Evolutionary conservation across 2,329 filamentous ascomycete species (phyloP).

Genomic region (Fusarium sp.): DNA sequence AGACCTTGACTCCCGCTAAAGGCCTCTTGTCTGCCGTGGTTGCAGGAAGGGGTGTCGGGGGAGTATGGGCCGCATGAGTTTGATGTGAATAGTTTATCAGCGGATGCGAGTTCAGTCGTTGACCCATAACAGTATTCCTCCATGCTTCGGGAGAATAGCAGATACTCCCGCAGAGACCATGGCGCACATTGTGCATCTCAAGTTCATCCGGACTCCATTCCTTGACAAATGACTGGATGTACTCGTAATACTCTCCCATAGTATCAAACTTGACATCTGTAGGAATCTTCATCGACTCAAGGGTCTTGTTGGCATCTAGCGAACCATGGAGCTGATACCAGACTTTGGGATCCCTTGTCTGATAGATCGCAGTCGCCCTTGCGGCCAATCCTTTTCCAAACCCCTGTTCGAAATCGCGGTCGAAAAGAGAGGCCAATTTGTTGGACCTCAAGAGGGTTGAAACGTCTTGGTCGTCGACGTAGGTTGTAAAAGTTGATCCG

Average conservation of each 20-base stretch:
- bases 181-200: background rate
- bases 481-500: background rate
- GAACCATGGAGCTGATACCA: conserved; percentile 68
- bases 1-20: background rate
- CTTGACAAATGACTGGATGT: too few relatives aligned
- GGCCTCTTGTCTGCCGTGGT: background rate
- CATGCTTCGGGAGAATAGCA: background rate
- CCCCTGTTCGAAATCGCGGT: background rate
- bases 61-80: background rate
- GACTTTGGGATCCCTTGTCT: conserved; percentile 59
- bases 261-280: too few relatives aligned
- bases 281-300: too few relatives aligned
- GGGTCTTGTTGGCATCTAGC: conserved; percentile 58
- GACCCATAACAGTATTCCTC: conserved; percentile 2
- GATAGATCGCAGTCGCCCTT: conserved; percentile 58
- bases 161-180: conserved; percentile 10
- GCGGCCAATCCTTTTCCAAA: background rate
- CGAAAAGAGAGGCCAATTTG: background rate
- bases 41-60: background rate
- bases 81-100: conserved; percentile 3
- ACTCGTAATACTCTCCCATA: too few relatives aligned
- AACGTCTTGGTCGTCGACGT: background rate
- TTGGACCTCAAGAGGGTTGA: background rate
- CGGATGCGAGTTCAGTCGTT: background rate
- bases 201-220: background rate